These are phyloP conservation scores for Leccinum subspadiceum DNA, from an alignment of 1,284 basidiomycete species.

Conservation along the genomic window DNA sequence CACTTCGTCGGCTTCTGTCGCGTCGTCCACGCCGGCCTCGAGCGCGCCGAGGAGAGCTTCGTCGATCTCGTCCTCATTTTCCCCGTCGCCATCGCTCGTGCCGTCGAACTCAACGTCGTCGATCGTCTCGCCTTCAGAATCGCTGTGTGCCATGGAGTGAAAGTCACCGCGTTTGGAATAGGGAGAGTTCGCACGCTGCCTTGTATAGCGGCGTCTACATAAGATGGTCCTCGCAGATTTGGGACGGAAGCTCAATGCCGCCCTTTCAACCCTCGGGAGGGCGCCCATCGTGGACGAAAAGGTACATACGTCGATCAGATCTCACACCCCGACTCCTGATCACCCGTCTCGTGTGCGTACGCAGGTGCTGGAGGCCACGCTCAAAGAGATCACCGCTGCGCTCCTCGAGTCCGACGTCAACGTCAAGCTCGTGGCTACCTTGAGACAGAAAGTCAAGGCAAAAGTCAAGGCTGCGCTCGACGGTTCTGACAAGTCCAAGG, in stretches of 20 bases:
- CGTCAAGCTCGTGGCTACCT: slow-evolving; percentile 88
- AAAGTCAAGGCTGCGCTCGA: slow-evolving; percentile 81
- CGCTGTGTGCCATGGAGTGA: slow-evolving; percentile 49
- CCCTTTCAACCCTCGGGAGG: slow-evolving; percentile 87
- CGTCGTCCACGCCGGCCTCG: slow-evolving; percentile 54
- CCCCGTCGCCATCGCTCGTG: slow-evolving; percentile 45
- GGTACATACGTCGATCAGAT: slow-evolving; percentile 40
- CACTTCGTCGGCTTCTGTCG: slow-evolving; percentile 64
- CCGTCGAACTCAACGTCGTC: slow-evolving; percentile 55
- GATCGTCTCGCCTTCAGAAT: slow-evolving; percentile 63
- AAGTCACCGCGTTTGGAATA: not conserved
- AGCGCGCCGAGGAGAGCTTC: slow-evolving; percentile 53
- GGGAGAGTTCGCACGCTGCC: slow-evolving; percentile 26
- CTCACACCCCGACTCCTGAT: slow-evolving; percentile 9
- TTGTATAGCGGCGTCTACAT: slow-evolving; percentile 27
- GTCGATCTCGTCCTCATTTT: slow-evolving; percentile 46
- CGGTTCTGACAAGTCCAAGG: slow-evolving; percentile 71
- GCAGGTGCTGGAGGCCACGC: slow-evolving; percentile 87
- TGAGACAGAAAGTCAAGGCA: slow-evolving; percentile 88
- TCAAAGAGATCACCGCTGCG: slow-evolving; percentile 95
- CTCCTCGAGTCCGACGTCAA: slow-evolving; percentile 97
- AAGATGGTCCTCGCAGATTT: slow-evolving; percentile 95
- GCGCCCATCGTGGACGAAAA: slow-evolving; percentile 83
- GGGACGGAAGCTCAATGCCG: slow-evolving; percentile 90
- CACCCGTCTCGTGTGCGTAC: slow-evolving; percentile 41